These are phyloP conservation scores for Xylaria sp. DNA, from an alignment of 2,329 filamentous ascomycete genomes.

Conservation along the genomic window DNA sequence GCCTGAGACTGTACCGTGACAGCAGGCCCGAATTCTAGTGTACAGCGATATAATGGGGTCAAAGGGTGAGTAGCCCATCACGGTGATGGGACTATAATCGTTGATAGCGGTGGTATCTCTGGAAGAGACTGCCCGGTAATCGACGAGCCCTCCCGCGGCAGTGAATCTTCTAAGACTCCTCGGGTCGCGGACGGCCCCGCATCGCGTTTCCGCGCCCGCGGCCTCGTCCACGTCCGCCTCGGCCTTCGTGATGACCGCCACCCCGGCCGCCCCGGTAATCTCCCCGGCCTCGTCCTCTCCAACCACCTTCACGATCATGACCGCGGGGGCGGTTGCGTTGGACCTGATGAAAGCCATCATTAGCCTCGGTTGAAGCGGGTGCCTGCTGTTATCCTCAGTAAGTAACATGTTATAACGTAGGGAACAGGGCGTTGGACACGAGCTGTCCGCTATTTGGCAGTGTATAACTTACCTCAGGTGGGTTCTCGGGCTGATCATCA, in stretches of 20 bases:
- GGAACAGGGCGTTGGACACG: not conserved
- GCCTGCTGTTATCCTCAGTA: slow-evolving; percentile 39
- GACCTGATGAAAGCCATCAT: slow-evolving; percentile 51
- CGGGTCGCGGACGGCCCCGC: slow-evolving; percentile 46
- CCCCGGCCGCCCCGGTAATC: slow-evolving; percentile 48
- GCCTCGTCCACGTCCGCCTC: slow-evolving; percentile 48
- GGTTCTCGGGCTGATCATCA: slow-evolving; percentile 75
- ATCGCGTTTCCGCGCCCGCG: slow-evolving; percentile 42
- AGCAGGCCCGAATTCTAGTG: slow-evolving; percentile 36
- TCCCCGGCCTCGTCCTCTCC: slow-evolving; percentile 47
- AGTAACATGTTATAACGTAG: slow-evolving; percentile 5
- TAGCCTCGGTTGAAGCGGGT: slow-evolving; percentile 42
- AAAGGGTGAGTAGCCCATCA: slow-evolving; percentile 20
- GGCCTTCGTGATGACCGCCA: slow-evolving; percentile 46
- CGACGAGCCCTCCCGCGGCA: slow-evolving; percentile 37
- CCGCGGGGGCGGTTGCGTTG: slow-evolving; percentile 50
- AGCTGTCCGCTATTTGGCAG: not conserved
- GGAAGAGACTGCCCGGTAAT: slow-evolving; percentile 36
- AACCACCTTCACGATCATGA: slow-evolving; percentile 47
- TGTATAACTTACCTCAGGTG: slow-evolving; percentile 55
- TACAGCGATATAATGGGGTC: slow-evolving; percentile 37
- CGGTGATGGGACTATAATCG: slow-evolving; percentile 29
- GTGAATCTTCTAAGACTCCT: slow-evolving; percentile 49
- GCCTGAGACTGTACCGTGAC: slow-evolving; percentile 25
- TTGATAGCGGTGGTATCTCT: slow-evolving; percentile 27